phyloP scores from a whole-genome alignment of 305 asterid species.

The Petunia hybrid region DNA sequence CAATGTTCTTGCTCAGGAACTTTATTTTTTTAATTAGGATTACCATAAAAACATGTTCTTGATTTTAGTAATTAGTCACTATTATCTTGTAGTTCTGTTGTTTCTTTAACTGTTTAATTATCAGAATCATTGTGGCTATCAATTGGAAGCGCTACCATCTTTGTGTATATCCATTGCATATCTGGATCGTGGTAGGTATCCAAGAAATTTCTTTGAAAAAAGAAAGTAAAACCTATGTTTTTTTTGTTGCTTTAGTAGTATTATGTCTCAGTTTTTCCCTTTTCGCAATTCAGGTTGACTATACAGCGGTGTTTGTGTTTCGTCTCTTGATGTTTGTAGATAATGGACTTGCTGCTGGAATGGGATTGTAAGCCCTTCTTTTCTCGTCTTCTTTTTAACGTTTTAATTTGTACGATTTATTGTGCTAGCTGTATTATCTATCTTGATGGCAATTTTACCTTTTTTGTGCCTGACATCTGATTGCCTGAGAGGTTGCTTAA shows the following conservation, averaged over 20 bases:
- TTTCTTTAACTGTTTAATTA: constrained; percentile 51
- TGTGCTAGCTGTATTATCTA: too few species aligned
- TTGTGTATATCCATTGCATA: constrained; percentile 81
- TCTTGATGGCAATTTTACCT: too few species aligned
- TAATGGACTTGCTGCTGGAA: constrained; percentile 91
- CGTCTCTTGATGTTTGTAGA: constrained; percentile 96
- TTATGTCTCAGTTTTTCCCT: constrained; percentile 13
- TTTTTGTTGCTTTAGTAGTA: neutral
- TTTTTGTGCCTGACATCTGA: too few species aligned
- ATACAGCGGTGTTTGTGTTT: constrained; percentile 77
- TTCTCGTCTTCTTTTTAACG: neutral
- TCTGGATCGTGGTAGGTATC: constrained; percentile 92
- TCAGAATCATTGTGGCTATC: constrained; percentile 82
- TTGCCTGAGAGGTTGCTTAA: too few species aligned
- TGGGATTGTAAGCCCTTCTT: constrained; percentile 86
- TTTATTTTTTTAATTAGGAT: neutral
- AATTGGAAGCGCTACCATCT: constrained; percentile 83
- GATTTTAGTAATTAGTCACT: too few species aligned
- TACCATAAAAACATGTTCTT: neutral
- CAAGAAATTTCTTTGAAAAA: neutral
- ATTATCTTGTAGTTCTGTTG: constrained; percentile 9
- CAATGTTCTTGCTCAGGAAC: constrained; percentile 13
- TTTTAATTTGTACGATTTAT: constrained; percentile 1
- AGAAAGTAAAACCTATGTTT: neutral
- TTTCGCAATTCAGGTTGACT: constrained; percentile 68